Conservation (phyloP, 345 rosid genomes). For the Xanthoceras sorbifolium region DNA sequence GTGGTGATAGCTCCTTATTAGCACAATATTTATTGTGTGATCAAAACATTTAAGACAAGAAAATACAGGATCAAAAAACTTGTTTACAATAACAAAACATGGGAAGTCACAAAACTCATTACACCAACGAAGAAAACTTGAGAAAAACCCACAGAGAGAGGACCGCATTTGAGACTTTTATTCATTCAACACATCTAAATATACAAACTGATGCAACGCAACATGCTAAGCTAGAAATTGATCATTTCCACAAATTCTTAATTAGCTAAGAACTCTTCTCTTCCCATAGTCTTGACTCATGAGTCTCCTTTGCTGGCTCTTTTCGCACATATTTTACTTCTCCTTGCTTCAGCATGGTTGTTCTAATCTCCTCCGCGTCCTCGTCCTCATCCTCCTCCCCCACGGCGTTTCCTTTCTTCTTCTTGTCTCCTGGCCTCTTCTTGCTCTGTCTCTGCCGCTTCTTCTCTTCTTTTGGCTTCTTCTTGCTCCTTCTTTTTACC, state of each 20-base stretch:
- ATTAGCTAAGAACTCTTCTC: slow-evolving; percentile 2
- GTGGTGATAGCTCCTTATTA: no score
- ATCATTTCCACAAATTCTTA: not conserved
- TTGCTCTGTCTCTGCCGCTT: slow-evolving; percentile 13
- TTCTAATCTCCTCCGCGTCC: not conserved
- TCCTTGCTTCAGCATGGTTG: not conserved
- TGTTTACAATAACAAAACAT: not conserved
- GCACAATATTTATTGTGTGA: no score
- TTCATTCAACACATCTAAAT: not conserved
- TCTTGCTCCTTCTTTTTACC: slow-evolving; percentile 2
- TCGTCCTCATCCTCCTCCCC: not conserved
- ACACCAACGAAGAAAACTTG: not conserved
- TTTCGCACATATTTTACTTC: no score
- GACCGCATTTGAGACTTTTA: not conserved
- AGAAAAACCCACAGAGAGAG: not conserved
- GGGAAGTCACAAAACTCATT: not conserved
- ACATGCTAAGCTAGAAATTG: no score
- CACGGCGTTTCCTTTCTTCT: slow-evolving; percentile 5
- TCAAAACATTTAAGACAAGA: no score
- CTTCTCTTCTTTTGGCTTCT: not conserved
- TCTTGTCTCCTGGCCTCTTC: slow-evolving; percentile 14
- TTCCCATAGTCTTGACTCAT: no score
- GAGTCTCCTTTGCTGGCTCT: no score
- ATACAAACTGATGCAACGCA: not conserved
- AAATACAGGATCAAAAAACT: no score